Conservation (phyloP, 768 basidiomycete species). For the Suillus clintonianus region DNA sequence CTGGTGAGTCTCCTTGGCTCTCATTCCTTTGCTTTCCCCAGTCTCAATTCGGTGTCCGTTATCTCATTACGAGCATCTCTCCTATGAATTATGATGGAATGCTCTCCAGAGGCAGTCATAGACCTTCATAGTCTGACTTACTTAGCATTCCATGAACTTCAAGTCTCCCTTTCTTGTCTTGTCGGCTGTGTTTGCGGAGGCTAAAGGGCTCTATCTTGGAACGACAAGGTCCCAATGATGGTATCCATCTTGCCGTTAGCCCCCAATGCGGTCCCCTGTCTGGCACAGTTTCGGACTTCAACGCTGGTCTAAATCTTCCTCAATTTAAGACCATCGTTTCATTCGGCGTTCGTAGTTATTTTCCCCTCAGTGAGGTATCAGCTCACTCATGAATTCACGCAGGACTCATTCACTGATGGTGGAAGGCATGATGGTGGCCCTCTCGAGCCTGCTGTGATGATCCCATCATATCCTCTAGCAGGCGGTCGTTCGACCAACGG, state of each 20-base stretch:
- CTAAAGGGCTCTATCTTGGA: neutral
- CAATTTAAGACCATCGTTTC: conserved; percentile 49
- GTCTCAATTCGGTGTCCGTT: neutral
- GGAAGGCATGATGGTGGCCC: conserved; percentile 48
- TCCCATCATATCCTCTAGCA: conserved; percentile 45
- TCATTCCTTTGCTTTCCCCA: neutral
- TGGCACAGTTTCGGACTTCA: conserved; percentile 46
- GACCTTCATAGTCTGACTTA: neutral
- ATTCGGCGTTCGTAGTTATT: conserved; percentile 43
- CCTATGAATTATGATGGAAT: neutral
- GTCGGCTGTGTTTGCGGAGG: neutral
- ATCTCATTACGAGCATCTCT: neutral
- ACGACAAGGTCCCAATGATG: conserved; percentile 14
- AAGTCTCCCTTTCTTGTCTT: neutral
- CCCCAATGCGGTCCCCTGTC: conserved; percentile 45
- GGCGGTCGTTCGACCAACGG: conserved; percentile 56
- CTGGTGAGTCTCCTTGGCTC: neutral
- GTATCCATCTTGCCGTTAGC: conserved; percentile 46
- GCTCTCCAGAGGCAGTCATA: neutral
- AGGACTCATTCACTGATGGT: conserved; percentile 56
- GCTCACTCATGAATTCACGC: neutral
- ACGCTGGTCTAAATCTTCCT: conserved; percentile 44
- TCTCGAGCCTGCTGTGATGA: conserved; percentile 41
- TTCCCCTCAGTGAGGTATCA: neutral
- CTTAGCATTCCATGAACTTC: neutral